Percentiles rank a stretch among this genome's conserved stretches.
Evolutionary conservation across 2,329 filamentous ascomycete genomes (phyloP).

Genomic region (Tolypocladium endophyticum): DNA sequence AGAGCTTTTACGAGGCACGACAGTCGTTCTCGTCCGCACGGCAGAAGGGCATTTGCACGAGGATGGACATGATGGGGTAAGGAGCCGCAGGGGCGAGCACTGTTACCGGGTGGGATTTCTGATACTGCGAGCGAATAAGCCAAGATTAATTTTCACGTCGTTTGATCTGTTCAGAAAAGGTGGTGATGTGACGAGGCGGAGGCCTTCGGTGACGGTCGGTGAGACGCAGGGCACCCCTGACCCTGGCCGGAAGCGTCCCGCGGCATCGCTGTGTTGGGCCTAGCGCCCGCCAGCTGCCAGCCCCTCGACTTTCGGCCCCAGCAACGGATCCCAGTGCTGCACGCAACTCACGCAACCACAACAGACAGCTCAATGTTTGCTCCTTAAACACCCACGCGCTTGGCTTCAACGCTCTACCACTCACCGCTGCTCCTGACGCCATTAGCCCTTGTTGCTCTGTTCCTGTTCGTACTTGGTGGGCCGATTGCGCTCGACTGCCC

Average conservation of each 20-base stretch:
- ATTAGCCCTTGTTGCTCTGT: too few species aligned
- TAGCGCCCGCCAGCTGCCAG: background rate
- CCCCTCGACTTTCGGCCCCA: constrained; percentile 1
- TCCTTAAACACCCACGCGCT: background rate
- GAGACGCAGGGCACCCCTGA: background rate
- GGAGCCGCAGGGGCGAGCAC: too few species aligned
- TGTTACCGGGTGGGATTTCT: background rate
- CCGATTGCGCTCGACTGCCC: background rate
- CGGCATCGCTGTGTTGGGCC: background rate
- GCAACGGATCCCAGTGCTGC: background rate
- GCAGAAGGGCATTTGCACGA: background rate
- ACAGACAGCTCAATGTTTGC: background rate
- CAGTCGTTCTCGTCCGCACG: background rate
- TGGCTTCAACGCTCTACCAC: background rate
- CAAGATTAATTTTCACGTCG: background rate
- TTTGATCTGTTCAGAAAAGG: too few species aligned
- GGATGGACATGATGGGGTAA: background rate
- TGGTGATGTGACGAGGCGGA: background rate
- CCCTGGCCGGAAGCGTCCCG: background rate
- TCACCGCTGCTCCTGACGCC: background rate
- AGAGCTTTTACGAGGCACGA: background rate
- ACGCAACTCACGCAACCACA: background rate
- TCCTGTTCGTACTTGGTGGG: background rate
- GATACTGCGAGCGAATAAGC: background rate
- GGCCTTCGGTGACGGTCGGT: background rate